Base-by-base conservation (phyloP, 1,284 basidiomycete genomes). In the Moesziomyces sp. region DNA sequence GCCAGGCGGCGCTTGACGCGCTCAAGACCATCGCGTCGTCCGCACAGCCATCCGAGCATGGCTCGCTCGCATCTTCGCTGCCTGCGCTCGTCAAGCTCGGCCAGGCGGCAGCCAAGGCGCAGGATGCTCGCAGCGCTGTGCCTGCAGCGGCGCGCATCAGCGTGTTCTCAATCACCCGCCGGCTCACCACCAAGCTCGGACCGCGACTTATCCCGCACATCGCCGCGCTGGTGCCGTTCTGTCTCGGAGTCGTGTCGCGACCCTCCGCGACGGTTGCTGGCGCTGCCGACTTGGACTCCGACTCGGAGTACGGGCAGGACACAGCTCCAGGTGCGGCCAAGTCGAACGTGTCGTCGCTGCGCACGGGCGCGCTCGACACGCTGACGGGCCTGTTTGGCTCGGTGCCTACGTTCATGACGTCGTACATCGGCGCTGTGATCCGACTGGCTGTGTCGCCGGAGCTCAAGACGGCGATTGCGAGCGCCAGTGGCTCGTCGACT, bases 151-250 rank as follows among this genome's bases (percentile, higher is more conserved):
- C 70, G 16, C 64, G 65, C 23, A 60, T 69, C 65, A 74, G 61
- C 50, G 66, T 74, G 26, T 70, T 80, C 45, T 65, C 64, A n/a
- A 65, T 77, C 46, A 57, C 76, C 13, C 57, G 69, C 18, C 47
- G 56, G 13, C 65, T 83, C n/a, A 55, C 77, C n/a, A 52, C 58
- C 46, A 66, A 67, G 38, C 62, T 83, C 11, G 81, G 81, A 13
- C 77, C 79, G 4, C 76, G 81, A 33, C 61, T 82, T n/a, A 77
- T 84, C 38, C 77, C 82, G 19, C 80, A 83, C 46, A 70, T 83
- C 19, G 58, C 71, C 8, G 52, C 54, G 7, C 44, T 82, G 21
- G 80, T 81, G 46, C 62, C 70, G 6, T 67, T 75, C 48, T 68
- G 68, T 47, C 42, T 77, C 23, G 53, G 61, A 3, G 42, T 62